Base-by-base conservation (phyloP, 2,329 filamentous ascomycete genomes). In the Stemphylium beticola region DNA sequence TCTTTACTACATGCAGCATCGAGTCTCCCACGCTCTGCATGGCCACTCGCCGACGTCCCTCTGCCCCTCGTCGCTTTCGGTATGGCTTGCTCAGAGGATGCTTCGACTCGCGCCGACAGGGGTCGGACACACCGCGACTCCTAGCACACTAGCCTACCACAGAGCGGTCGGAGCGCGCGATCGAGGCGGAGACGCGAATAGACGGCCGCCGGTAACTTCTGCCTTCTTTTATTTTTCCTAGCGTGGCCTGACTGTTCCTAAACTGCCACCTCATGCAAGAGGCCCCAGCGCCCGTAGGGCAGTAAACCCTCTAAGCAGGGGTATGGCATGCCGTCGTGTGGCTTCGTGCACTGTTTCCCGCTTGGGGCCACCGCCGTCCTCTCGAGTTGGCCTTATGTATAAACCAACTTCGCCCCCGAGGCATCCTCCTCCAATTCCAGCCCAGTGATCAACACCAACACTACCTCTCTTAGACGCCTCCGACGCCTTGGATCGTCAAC, bases 141-240 rank as follows among this genome's bases (percentile, higher is more conserved):
- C 33, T 58, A 57, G 53, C 55, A 53, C 41, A 46, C 59, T 61
- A 58, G 65, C 66, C 68, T 63, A 71, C 68, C 64, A 62, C 58
- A 56, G 56, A 58, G 64, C 61, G 61, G 63, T 68, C 73, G 73
- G 73, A 55, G 73, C 71, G 71, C 71, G 73, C 73, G 72, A 76
- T 72, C 61, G 57, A 68, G 69, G 71, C 69, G 69, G 72, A 69
- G 65, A 63, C 57, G 61, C 64, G 58, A 60, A 60, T 53, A 58
- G 40, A 67, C 63, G 65, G 65, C 65, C 50, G 64, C 49, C 68
- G 64, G 64, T 68, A 66, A 51, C 60, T 54, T 65, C 59, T 52
- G 56, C 56, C 61, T 66, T 68, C 69, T 71, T 62, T 71, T 72
- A 67, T 65, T 66, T 72, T 73, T 72, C 69, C 69, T 74, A 74